These are phyloP conservation scores for Cyathus pygmaeus DNA, from an alignment of 1,284 basidiomycete species.

Conservation along the genomic window DNA sequence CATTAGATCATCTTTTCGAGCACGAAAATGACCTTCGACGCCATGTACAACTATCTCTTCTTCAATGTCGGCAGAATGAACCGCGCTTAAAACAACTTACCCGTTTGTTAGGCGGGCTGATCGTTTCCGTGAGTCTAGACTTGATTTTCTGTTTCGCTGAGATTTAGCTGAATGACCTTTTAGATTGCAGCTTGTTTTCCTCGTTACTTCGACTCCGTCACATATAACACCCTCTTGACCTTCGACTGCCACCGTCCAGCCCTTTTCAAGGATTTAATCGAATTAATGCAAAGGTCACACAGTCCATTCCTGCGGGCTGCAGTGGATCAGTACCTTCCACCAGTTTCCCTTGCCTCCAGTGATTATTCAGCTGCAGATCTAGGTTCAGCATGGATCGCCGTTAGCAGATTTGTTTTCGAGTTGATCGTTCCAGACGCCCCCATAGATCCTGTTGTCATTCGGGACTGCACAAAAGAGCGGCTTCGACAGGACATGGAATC, in stretches of 20 bases:
- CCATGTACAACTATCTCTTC: conserved; percentile 43
- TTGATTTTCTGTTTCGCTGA: neutral
- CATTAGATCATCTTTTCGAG: conserved; percentile 37
- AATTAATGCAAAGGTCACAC: neutral
- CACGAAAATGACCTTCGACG: conserved; percentile 48
- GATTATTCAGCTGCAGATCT: conserved; percentile 27
- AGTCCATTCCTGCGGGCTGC: conserved; percentile 24
- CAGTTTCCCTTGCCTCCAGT: conserved; percentile 14
- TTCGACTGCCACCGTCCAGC: neutral
- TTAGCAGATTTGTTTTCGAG: conserved; percentile 69
- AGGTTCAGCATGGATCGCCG: conserved; percentile 73
- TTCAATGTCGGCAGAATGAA: conserved; percentile 45
- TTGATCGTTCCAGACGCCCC: conserved; percentile 90
- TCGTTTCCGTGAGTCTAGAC: conserved; percentile 50
- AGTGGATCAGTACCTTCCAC: conserved; percentile 13
- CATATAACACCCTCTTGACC: neutral
- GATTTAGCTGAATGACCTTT: conserved; percentile 29
- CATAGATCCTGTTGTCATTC: conserved; percentile 86
- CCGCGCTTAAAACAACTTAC: conserved; percentile 54
- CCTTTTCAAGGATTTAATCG: neutral
- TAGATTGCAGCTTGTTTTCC: conserved; percentile 51
- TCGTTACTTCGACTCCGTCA: conserved; percentile 42
- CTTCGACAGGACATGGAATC: conserved; percentile 56
- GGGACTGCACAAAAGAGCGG: conserved; percentile 64
- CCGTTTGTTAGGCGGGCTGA: conserved; percentile 48